phyloP scores from a whole-genome alignment of 768 basidiomycete species.

The Leccinum longicurvipes region DNA sequence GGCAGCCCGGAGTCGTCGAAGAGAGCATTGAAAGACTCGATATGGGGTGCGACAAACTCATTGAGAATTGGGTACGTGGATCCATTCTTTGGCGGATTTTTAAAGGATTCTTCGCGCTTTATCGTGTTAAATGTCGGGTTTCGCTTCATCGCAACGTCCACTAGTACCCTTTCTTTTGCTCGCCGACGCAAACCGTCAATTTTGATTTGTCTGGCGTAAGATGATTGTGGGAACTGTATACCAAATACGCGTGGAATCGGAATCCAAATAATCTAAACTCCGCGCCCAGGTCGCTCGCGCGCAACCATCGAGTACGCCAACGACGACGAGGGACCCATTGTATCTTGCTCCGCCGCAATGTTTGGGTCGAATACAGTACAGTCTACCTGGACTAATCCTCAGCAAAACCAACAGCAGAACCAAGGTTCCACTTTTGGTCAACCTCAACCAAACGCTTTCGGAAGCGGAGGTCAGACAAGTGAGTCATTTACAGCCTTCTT shows the following conservation, averaged over 20 bases:
- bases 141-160: too few species aligned
- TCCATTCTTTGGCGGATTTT: constrained; percentile 64
- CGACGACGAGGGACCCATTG: constrained; percentile 24
- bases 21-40: constrained; percentile 94
- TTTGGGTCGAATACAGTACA: constrained; percentile 50
- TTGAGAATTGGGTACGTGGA: constrained; percentile 80
- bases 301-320: constrained; percentile 13
- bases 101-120: constrained; percentile 72
- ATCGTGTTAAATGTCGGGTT: constrained; percentile 77
- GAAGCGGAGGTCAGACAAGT: constrained; percentile 43
- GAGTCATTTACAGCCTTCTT: constrained; percentile 27
- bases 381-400: constrained; percentile 68
- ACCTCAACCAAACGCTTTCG: constrained; percentile 65
- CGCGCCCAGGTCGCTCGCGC: constrained; percentile 15
- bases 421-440: constrained; percentile 66
- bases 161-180: too few species aligned
- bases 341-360: constrained; percentile 42
- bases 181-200: constrained; percentile 1
- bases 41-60: constrained; percentile 89
- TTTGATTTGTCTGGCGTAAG: constrained; percentile 2
- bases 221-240: constrained; percentile 23
- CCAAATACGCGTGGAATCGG: constrained; percentile 24
- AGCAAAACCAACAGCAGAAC: constrained; percentile 58
- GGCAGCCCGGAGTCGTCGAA: constrained; percentile 90
- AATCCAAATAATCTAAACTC: constrained; percentile 11